phyloP scores from a whole-genome alignment of 768 basidiomycete species.

The Tylopilus subfusipes region DNA sequence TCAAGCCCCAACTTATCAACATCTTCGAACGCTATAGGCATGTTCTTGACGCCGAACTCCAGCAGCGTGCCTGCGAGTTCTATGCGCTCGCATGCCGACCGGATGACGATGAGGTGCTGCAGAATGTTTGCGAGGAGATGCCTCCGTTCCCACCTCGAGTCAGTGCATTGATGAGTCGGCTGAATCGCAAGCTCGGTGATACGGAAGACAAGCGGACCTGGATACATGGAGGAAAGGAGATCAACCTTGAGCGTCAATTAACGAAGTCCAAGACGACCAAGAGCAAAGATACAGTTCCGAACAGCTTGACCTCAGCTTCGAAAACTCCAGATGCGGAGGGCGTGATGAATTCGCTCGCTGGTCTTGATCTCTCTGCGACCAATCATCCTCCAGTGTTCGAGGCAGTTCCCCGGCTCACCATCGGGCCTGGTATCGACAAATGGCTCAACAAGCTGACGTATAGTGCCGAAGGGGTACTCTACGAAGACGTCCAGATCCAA shows the following conservation, averaged over 20 bases:
- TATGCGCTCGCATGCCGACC: slow-evolving; percentile 79
- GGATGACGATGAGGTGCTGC: slow-evolving; percentile 89
- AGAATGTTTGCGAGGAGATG: slow-evolving; percentile 98
- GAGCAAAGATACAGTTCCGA: slow-evolving; percentile 30
- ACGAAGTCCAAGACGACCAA: slow-evolving; percentile 50
- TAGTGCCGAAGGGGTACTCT: slow-evolving; percentile 82
- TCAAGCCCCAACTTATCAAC: slow-evolving; percentile 88
- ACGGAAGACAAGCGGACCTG: slow-evolving; percentile 96
- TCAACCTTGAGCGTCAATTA: slow-evolving; percentile 73
- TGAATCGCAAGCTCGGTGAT: slow-evolving; percentile 87
- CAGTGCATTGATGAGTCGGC: slow-evolving; percentile 79
- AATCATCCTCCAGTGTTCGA: slow-evolving; percentile 16
- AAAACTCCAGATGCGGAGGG: slow-evolving; percentile 43
- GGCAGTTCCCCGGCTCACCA: slow-evolving; percentile 51
- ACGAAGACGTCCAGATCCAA: slow-evolving; percentile 94
- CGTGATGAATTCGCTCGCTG: slow-evolving; percentile 71
- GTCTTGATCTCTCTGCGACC: slow-evolving; percentile 63
- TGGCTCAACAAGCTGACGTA: slow-evolving; percentile 87
- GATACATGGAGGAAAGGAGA: slow-evolving; percentile 93
- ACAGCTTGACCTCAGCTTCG: slow-evolving; percentile 37
- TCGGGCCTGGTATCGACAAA: slow-evolving; percentile 73
- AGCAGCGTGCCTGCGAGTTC: slow-evolving; percentile 98
- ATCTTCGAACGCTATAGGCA: slow-evolving; percentile 98
- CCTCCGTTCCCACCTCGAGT: slow-evolving; percentile 96
- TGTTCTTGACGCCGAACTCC: slow-evolving; percentile 93